These are phyloP conservation scores for Pterocarpus santalinus DNA, from an alignment of 306 rosid genomes.

Conservation along the genomic window DNA sequence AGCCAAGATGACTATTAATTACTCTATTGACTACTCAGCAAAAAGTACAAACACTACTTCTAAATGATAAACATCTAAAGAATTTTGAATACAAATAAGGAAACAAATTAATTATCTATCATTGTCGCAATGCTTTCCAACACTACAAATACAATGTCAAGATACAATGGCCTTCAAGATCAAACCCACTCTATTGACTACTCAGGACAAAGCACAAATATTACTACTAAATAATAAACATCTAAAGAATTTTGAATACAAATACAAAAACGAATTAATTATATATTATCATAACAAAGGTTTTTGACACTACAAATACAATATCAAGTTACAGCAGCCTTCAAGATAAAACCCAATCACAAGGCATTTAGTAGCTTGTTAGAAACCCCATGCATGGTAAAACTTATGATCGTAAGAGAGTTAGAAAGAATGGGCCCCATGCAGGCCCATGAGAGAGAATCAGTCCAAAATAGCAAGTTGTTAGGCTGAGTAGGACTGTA, in stretches of 20 bases:
- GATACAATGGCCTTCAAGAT: constrained; percentile 18
- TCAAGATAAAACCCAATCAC: constrained; percentile 25
- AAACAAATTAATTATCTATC: neutral
- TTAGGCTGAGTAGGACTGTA: too few species aligned
- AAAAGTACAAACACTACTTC: neutral
- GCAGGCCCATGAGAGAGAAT: too few species aligned
- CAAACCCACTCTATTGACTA: constrained; percentile 19
- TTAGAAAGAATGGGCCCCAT: too few species aligned
- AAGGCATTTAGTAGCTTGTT: neutral
- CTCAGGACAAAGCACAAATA: neutral
- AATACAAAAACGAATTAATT: constrained; percentile 7
- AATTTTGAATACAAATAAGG: neutral
- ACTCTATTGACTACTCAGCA: neutral
- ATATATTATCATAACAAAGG: neutral
- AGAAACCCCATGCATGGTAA: too few species aligned
- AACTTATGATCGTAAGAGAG: too few species aligned
- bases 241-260: neutral
- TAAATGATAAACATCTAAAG: neutral
- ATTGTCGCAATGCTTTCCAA: neutral
- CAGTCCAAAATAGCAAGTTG: too few species aligned
- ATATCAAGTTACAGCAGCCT: constrained; percentile 26
- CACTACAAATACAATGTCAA: constrained; percentile 11
- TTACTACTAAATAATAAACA: neutral
- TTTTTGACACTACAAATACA: constrained; percentile 2
- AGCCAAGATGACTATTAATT: constrained; percentile 11